Percentiles rank a stretch among this genome's conserved stretches.
phyloP scores from a whole-genome alignment of 73 alveolate genomes.

The Paraurostyla sp. region DNA sequence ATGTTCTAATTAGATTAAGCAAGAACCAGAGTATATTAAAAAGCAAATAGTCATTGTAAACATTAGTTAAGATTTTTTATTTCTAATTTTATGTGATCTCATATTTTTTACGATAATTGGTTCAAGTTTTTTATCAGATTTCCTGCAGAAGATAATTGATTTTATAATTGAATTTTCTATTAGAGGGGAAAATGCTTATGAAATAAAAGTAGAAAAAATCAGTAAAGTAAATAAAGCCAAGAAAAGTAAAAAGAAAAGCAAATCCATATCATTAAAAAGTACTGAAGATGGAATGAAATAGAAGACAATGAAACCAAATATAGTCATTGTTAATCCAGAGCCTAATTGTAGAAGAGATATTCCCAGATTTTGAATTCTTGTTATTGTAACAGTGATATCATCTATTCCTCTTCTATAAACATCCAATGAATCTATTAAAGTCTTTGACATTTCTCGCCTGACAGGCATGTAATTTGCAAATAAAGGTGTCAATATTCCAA shows the following conservation, averaged over 20 bases:
- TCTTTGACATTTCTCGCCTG: constrained; percentile 25
- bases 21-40: constrained; percentile 73
- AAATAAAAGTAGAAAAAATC: constrained; percentile 66
- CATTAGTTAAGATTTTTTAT: constrained; percentile 78
- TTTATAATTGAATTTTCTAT: constrained; percentile 60
- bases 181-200: constrained; percentile 59
- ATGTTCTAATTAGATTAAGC: constrained; percentile 65
- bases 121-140: constrained; percentile 74
- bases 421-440: constrained; percentile 49
- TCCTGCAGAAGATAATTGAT: constrained; percentile 53
- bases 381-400: constrained; percentile 71
- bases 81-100: constrained; percentile 74
- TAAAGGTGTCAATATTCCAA: constrained; percentile 25
- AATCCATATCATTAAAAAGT: constrained; percentile 47
- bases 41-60: constrained; percentile 80
- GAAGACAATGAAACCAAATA: constrained; percentile 76
- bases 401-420: constrained; percentile 55
- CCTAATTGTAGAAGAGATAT: constrained; percentile 70
- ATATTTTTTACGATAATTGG: constrained; percentile 74
- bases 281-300: constrained; percentile 75
- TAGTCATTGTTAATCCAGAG: constrained; percentile 66
- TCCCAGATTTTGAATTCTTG: constrained; percentile 78
- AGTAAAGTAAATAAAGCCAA: constrained; percentile 69
- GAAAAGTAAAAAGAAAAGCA: constrained; percentile 72
- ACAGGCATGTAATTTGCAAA: constrained; percentile 15